phyloP scores from a whole-genome alignment of 805 yeast genomes.

The Spathaspora sp. region DNA sequence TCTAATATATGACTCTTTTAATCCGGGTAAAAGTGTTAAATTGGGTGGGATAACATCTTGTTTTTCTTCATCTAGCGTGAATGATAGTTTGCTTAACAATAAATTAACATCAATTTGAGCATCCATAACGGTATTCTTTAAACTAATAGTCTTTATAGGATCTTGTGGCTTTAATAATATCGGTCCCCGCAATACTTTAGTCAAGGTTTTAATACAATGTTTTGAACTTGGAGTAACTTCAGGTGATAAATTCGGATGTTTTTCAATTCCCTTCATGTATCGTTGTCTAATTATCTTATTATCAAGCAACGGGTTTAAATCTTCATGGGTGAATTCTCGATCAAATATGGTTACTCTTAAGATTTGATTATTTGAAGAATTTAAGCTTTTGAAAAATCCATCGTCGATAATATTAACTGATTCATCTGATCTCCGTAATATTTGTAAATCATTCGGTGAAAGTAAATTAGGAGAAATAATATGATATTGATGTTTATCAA shows the following conservation, averaged over 20 bases:
- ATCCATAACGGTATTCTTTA: constrained; percentile 48
- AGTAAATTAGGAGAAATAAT: constrained; percentile 19
- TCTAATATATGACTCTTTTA: constrained; percentile 51
- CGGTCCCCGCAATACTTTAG: constrained; percentile 67
- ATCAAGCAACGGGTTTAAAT: constrained; percentile 44
- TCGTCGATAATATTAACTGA: constrained; percentile 24
- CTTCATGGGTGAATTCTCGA: constrained; percentile 48
- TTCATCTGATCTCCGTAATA: constrained; percentile 10
- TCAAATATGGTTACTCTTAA: constrained; percentile 51
- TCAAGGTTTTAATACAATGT: constrained; percentile 58
- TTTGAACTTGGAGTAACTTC: constrained; percentile 48
- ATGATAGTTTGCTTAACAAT: constrained; percentile 45
- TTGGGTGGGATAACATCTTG: constrained; percentile 49
- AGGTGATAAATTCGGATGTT: constrained; percentile 24
- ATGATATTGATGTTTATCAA: constrained; percentile 37
- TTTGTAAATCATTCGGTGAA: constrained; percentile 25
- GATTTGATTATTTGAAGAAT: constrained; percentile 21
- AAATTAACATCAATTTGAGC: constrained; percentile 55
- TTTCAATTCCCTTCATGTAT: constrained; percentile 35
- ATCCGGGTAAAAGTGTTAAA: constrained; percentile 18
- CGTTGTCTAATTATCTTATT: constrained; percentile 49
- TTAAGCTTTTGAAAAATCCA: constrained; percentile 26
- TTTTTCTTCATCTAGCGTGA: constrained; percentile 25
- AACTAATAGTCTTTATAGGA: constrained; percentile 52
- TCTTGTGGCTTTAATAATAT: constrained; percentile 41